phyloP scores from a whole-genome alignment of 208 protist genomes.

The Acanthamoeba culbertsoni region DNA sequence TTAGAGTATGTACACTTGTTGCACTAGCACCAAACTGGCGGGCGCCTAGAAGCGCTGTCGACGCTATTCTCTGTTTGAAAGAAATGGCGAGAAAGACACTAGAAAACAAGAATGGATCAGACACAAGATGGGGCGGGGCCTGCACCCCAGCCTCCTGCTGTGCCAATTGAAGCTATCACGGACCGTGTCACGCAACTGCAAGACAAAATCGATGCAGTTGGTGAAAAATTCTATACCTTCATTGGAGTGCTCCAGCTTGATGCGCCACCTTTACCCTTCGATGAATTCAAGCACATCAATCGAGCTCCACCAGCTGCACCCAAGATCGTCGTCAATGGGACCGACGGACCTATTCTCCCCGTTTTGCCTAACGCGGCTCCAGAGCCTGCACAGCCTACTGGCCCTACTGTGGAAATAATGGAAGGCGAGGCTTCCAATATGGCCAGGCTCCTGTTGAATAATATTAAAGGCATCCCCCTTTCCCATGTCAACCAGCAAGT shows the following conservation, averaged over 20 bases:
- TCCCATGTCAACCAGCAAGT: background rate
- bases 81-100: background rate
- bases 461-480: background rate
- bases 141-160: background rate
- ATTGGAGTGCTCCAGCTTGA: slow-evolving; percentile 36
- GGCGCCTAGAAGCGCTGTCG: too few relatives aligned
- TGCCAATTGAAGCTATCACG: background rate
- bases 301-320: background rate
- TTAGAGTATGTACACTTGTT: too few relatives aligned
- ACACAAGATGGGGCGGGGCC: background rate
- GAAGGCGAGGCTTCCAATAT: background rate
- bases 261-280: background rate
- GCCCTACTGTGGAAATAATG: background rate
- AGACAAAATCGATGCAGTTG: slow-evolving; percentile 20
- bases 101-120: background rate
- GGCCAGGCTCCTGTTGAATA: background rate
- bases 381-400: background rate
- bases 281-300: background rate
- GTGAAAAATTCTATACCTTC: slow-evolving; percentile 27
- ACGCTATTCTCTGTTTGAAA: too few relatives aligned
- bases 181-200: slow-evolving; percentile 35
- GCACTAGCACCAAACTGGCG: too few relatives aligned
- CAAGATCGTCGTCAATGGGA: background rate
- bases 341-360: background rate
- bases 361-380: background rate